phyloP scores from a whole-genome alignment of 2,329 filamentous ascomycete species.

The Coniella lustricola region DNA sequence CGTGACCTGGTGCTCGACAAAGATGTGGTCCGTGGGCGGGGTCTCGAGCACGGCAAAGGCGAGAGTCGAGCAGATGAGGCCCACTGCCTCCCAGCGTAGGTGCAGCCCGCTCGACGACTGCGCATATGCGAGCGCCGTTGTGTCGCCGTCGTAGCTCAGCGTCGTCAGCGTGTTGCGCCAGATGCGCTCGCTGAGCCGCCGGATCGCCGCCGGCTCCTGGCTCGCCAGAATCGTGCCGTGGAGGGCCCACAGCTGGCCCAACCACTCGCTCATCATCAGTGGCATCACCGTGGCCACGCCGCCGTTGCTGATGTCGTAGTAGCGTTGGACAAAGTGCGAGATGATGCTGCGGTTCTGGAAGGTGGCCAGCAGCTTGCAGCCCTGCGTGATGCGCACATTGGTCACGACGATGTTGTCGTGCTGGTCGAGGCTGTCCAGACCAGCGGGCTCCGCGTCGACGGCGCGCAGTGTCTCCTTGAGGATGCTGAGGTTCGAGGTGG shows the following conservation, averaged over 20 bases:
- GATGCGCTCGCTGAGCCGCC: constrained; percentile 25
- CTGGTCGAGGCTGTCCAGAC: constrained; percentile 19
- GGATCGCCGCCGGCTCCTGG: constrained; percentile 27
- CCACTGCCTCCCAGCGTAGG: constrained; percentile 30
- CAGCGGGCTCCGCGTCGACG: constrained; percentile 21
- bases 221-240: constrained; percentile 24
- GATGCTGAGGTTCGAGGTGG: constrained; percentile 26
- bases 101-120: constrained; percentile 23
- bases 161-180: constrained; percentile 29
- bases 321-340: constrained; percentile 23
- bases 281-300: constrained; percentile 21
- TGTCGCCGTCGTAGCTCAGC: constrained; percentile 23
- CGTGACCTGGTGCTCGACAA: constrained; percentile 22
- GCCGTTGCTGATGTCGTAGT: constrained; percentile 24
- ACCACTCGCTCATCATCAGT: constrained; percentile 28
- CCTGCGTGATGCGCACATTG: constrained; percentile 25
- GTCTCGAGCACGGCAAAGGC: constrained; percentile 23
- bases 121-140: constrained; percentile 24
- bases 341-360: constrained; percentile 25
- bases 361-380: constrained; percentile 26
- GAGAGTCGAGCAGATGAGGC: constrained; percentile 24
- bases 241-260: constrained; percentile 22
- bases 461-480: constrained; percentile 26
- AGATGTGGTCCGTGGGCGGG: constrained; percentile 22
- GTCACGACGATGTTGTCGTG: constrained; percentile 22